Evolutionary conservation across 805 yeast species (phyloP), one percentile per base, ranked within the genome.

Genomic region (Candida fluviatilis): DNA sequence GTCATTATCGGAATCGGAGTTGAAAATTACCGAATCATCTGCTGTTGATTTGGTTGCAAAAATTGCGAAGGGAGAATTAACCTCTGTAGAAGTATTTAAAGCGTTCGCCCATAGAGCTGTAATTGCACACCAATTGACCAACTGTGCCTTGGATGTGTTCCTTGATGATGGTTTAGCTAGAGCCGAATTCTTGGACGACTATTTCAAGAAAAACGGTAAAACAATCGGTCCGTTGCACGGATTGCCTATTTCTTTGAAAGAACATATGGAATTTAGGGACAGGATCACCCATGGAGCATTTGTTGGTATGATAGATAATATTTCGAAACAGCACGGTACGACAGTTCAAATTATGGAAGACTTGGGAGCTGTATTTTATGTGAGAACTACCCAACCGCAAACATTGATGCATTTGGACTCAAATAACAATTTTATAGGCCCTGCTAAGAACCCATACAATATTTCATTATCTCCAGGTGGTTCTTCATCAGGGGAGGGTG

Each of bases 221-320:
- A 56, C 70, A 2, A 51, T 75, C 25, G 86, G 86, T 19, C 80
- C 84, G 2, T 66, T 81, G 34, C 86, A 81, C 48, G 88, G 88
- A 2, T 58, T 81, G 21, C 88, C 87, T 2, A 60, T 80, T 21
- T 77, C 84, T 0, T 62, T 80, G 38, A 80, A 80, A 44, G 81
- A 73, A 46, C 75, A 71, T 41, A 60, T 65, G 57, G 46, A 51
- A 41, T 64, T 48, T 50, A 55, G 48, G 37, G 64, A 58, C 21
- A 62, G 48, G 37, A 49, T 55, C 42, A 59, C 70, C 10, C 71
- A 66, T 44, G 73, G 60, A n/a, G 60, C 66, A 6, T 67, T 56
- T 45, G 74, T 69, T 6, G 56, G 69, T 1, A 39, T 42, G 45
- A 48, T 68, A 25, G 59, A 53, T 38, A 56, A 61, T 39, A 41